Base-by-base conservation (phyloP, 2,329 filamentous ascomycete species). In the Tolypocladium inflatum region DNA sequence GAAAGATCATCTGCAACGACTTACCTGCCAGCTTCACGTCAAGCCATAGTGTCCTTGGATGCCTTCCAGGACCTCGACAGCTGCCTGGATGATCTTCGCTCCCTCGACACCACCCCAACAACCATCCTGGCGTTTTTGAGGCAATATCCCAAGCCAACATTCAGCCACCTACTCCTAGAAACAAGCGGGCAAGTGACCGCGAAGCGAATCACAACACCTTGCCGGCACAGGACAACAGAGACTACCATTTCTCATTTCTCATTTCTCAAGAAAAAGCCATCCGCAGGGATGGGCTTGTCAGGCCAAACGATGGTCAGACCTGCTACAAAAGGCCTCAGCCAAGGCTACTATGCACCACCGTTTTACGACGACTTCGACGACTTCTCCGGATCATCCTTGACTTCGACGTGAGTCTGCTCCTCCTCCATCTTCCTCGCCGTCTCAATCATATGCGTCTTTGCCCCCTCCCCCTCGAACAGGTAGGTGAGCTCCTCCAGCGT, bases 401-500 rank as follows among this genome's bases (percentile, higher is more conserved):
- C 58, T 6, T 61, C 53, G 15, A 56, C 39, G 4, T 60, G 57
- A 21, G 43, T 58, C 2, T 57, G 51, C 15, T 51, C 37, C 26
- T 59, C 61, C 9, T 58, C 54, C 38, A 55, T 60, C 2, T 45
- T 59, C n/a, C 60, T 59, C 26, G 65, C 60, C 11, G 66, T 63
- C 17, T 63, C 57, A 7, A 68, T 60, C 42, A 63, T 67, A 1
- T 63, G 64, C 57, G 64, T 66, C 60, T 64, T 66, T 1, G 63
- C 65, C 43, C 66, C 68, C 56, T 58, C 19, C 1, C 57, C 66
- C 37, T 71, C 68, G 51, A 73, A 73, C 15, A 73, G 56, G 43
- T 65, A 68, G 0, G 69, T 62, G 10, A 73, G 48, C 55, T 73
- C 71, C 55, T 73, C 71, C n/a, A 73, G 58, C 2, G 71, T 73